Evolutionary conservation across 352 stramenopile species (phyloP).

Genomic region (Vaucheria bursata): DNA sequence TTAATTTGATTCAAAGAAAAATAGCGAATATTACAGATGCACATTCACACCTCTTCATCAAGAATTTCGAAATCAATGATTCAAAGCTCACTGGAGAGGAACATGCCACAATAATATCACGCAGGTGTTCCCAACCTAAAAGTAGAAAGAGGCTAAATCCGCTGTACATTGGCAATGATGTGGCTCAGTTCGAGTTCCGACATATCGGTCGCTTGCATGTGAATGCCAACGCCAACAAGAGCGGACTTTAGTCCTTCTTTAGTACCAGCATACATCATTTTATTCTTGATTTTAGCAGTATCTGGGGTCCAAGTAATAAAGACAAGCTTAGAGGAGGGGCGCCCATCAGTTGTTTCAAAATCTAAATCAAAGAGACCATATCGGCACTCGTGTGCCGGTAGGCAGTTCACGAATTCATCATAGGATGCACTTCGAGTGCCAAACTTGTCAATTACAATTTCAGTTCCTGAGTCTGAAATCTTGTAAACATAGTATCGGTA

Average conservation of each 20-base stretch:
- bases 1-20: no score
- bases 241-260: conserved; percentile 79
- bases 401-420: conserved; percentile 71
- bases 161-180: conserved; percentile 44
- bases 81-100: no score
- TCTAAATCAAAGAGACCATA: conserved; percentile 70
- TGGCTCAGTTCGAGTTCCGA: conserved; percentile 65
- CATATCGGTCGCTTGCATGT: conserved; percentile 77
- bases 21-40: no score
- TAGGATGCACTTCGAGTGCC: conserved; percentile 64
- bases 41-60: no score
- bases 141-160: no score
- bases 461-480: conserved; percentile 60
- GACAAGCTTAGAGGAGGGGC: conserved; percentile 74
- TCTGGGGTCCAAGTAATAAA: conserved; percentile 84
- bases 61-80: no score
- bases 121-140: no score
- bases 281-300: conserved; percentile 75
- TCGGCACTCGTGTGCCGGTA: conserved; percentile 52
- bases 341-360: conserved; percentile 73
- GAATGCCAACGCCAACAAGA: conserved; percentile 74
- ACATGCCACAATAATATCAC: no score
- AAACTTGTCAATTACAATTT: conserved; percentile 74
- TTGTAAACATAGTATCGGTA: conserved; percentile 86
- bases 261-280: conserved; percentile 82